Percentiles rank a stretch among this genome's conserved stretches.
These are phyloP conservation scores for Hyphopichia khmerensis DNA, from an alignment of 1,139 yeast species.

Conservation along the genomic window DNA sequence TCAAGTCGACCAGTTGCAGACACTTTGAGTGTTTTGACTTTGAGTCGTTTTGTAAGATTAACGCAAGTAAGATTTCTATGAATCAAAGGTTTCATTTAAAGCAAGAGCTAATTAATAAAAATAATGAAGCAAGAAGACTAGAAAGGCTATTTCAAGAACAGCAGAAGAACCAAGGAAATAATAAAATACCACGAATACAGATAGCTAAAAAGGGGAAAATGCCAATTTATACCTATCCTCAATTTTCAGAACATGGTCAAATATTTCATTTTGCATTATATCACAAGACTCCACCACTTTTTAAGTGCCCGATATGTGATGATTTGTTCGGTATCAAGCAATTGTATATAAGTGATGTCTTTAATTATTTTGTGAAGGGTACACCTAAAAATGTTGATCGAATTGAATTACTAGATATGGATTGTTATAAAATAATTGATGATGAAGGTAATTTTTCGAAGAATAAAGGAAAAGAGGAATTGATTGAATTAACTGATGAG, in stretches of 20 bases:
- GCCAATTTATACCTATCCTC: constrained; percentile 3
- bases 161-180: not conserved
- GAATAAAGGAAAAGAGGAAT: constrained; percentile 16
- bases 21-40: constrained; percentile 52
- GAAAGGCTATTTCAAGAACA: constrained; percentile 5
- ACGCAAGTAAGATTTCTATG: constrained; percentile 25
- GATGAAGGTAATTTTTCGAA: constrained; percentile 4
- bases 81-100: constrained; percentile 27
- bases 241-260: constrained; percentile 4
- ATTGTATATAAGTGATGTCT: constrained; percentile 39
- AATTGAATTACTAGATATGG: constrained; percentile 38
- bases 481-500: constrained; percentile 30
- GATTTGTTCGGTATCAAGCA: constrained; percentile 32
- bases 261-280: constrained; percentile 4
- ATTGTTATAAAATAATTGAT: constrained; percentile 35
- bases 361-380: constrained; percentile 42
- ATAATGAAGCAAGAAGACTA: constrained; percentile 13
- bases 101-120: constrained; percentile 27
- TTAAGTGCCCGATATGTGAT: constrained; percentile 44
- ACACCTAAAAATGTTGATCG: constrained; percentile 35
- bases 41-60: constrained; percentile 41
- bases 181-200: not conserved
- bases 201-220: not conserved
- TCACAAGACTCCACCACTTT: constrained; percentile 3
- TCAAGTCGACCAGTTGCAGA: constrained; percentile 34